Percentiles rank a stretch among this genome's conserved stretches.
Evolutionary conservation across 2,329 filamentous ascomycete genomes (phyloP).

Genomic region (Penicillium frequentans): DNA sequence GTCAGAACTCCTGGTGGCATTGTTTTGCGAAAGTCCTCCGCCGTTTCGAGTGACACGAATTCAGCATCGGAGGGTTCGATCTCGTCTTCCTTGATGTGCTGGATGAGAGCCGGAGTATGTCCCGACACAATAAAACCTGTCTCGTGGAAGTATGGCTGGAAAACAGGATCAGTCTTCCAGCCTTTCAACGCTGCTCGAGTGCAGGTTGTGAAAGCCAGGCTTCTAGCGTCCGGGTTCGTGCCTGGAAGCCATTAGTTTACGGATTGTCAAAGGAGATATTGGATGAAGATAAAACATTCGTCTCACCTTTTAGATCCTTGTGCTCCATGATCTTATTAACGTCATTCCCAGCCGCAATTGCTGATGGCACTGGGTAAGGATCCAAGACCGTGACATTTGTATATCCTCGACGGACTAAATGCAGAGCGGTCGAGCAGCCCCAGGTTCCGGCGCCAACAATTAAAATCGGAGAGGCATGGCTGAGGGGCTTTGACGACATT

Average conservation of each 20-base stretch:
- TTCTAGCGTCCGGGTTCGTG: slow-evolving; percentile 13
- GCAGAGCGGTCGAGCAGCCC: slow-evolving; percentile 54
- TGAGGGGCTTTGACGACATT: slow-evolving; percentile 4
- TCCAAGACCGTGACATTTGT: slow-evolving; percentile 52
- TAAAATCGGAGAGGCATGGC: slow-evolving; percentile 28
- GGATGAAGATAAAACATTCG: not conserved
- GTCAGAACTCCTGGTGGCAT: slow-evolving; percentile 56
- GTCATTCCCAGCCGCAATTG: slow-evolving; percentile 53
- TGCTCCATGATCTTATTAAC: slow-evolving; percentile 50
- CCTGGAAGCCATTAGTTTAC: slow-evolving; percentile 4
- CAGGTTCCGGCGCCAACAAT: slow-evolving; percentile 55
- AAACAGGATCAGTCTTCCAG: slow-evolving; percentile 48
- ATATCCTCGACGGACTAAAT: slow-evolving; percentile 52
- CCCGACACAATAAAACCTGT: slow-evolving; percentile 45
- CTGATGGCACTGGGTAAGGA: slow-evolving; percentile 47
- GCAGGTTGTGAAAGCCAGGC: slow-evolving; percentile 24
- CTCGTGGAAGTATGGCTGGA: slow-evolving; percentile 48
- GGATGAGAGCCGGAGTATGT: slow-evolving; percentile 39
- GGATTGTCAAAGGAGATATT: not conserved
- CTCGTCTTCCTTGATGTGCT: slow-evolving; percentile 39
- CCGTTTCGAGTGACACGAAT: slow-evolving; percentile 39
- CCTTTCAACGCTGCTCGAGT: slow-evolving; percentile 34
- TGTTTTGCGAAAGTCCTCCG: slow-evolving; percentile 49
- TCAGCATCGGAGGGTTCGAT: slow-evolving; percentile 31
- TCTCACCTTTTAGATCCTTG: slow-evolving; percentile 36